Evolutionary conservation across 2,329 filamentous ascomycete species (phyloP).

Genomic region (Diaporthe vaccinii): DNA sequence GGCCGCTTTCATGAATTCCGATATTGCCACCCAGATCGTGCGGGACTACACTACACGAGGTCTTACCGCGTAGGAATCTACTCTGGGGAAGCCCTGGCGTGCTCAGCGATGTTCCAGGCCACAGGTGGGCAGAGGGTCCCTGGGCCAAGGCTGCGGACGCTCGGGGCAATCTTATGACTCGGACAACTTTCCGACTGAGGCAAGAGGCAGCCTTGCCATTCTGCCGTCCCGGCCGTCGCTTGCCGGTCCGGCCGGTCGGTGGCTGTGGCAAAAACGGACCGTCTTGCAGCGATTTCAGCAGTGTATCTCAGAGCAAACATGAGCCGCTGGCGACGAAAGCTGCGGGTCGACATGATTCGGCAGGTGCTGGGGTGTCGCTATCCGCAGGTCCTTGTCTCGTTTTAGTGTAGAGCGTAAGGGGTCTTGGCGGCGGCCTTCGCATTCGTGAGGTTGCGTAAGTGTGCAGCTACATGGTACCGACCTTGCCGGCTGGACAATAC

Average conservation of each 20-base stretch:
- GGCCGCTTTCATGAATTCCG: neutral
- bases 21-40: neutral
- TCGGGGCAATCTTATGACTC: constrained; percentile 32
- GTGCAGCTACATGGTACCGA: neutral
- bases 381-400: neutral
- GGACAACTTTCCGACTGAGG: constrained; percentile 35
- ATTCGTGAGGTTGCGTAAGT: neutral
- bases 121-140: constrained; percentile 1
- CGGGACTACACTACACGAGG: neutral
- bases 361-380: neutral
- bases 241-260: constrained; percentile 20
- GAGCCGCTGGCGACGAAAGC: neutral
- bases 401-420: neutral
- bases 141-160: constrained; percentile 13
- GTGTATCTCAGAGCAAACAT: neutral
- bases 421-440: neutral
- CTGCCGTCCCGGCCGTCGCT: constrained; percentile 19
- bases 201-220: constrained; percentile 38
- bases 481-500: neutral
- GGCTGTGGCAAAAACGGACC: constrained; percentile 12
- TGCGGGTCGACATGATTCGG: neutral
- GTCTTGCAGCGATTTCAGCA: neutral
- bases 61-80: constrained; percentile 13
- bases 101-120: constrained; percentile 21
- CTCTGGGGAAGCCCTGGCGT: constrained; percentile 28